These are phyloP conservation scores for Metschnikowia lunata DNA, from an alignment of 805 yeast genomes.

Conservation along the genomic window DNA sequence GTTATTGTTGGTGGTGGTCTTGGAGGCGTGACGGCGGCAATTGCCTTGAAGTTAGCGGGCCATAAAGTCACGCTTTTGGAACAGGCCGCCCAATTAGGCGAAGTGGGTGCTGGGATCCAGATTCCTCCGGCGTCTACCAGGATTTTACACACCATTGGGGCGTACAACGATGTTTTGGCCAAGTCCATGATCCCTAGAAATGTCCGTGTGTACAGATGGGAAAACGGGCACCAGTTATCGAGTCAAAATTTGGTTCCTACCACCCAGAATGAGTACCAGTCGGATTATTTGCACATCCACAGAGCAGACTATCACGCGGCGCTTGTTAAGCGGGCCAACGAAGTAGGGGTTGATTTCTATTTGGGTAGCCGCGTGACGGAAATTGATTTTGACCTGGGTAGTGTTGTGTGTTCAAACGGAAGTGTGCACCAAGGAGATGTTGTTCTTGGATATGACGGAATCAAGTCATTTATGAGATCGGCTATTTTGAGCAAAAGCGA, in stretches of 20 bases:
- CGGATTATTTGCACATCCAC: slow-evolving; percentile 23
- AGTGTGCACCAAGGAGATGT: slow-evolving; percentile 19
- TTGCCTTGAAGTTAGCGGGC: slow-evolving; percentile 9
- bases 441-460: slow-evolving; percentile 26
- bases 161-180: slow-evolving; percentile 10
- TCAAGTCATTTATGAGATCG: slow-evolving; percentile 20
- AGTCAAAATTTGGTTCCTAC: slow-evolving; percentile 18
- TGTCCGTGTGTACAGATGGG: slow-evolving; percentile 10
- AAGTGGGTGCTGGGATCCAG: slow-evolving; percentile 9
- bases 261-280: slow-evolving; percentile 14
- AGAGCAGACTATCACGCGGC: slow-evolving; percentile 25
- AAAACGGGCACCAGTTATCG: slow-evolving; percentile 19
- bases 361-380: not conserved
- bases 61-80: slow-evolving; percentile 10
- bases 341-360: slow-evolving; percentile 19
- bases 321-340: slow-evolving; percentile 19
- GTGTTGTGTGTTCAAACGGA: slow-evolving; percentile 13
- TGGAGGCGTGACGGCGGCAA: slow-evolving; percentile 9
- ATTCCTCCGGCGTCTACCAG: slow-evolving; percentile 23
- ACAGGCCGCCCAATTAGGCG: slow-evolving; percentile 4
- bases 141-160: slow-evolving; percentile 20
- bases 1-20: slow-evolving; percentile 13
- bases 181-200: slow-evolving; percentile 16
- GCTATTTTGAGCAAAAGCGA: slow-evolving; percentile 19
- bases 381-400: not conserved